phyloP scores from a whole-genome alignment of 495 filamentous ascomycete species.

The Neurospora africana region DNA sequence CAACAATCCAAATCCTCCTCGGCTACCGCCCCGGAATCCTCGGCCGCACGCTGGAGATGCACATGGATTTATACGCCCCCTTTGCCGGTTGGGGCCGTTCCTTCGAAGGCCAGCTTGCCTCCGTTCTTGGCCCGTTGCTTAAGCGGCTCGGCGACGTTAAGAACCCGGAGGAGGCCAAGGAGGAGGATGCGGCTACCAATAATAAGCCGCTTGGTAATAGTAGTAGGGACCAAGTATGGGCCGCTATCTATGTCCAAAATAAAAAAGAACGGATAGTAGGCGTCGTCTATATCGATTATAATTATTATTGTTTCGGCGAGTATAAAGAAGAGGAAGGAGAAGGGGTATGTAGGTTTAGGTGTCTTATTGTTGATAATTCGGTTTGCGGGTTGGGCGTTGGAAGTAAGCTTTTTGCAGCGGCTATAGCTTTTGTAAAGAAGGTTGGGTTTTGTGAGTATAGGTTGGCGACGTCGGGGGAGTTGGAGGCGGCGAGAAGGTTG shows the following conservation, averaged over 20 bases:
- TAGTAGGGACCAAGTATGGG: conserved; percentile 16
- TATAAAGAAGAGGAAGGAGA: not conserved
- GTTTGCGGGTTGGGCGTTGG: conserved; percentile 17
- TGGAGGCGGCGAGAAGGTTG: conserved; percentile 14
- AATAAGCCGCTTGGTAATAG: too few species aligned
- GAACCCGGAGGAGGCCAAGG: not conserved
- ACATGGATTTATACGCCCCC: conserved; percentile 18
- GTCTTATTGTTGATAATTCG: conserved; percentile 22
- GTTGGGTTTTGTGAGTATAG: conserved; percentile 16
- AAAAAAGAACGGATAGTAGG: conserved; percentile 14
- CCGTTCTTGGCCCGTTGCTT: conserved; percentile 8
- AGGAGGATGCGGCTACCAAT: not conserved
- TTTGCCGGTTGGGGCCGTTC: conserved; percentile 10
- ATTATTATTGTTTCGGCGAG: not conserved
- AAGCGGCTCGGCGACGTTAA: conserved; percentile 8
- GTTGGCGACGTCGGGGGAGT: conserved; percentile 12
- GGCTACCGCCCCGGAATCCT: conserved; percentile 27
- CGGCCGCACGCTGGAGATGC: conserved; percentile 21
- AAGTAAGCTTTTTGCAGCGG: conserved; percentile 14
- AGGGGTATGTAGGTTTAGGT: conserved; percentile 14
- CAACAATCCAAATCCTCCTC: conserved; percentile 7
- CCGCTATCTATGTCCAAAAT: conserved; percentile 8
- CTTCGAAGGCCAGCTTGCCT: conserved; percentile 16
- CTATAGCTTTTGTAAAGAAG: conserved; percentile 20
- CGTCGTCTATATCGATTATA: conserved; percentile 21